Evolutionary conservation across 2,329 filamentous ascomycete genomes (phyloP).

Genomic region (Fusarium sp.): DNA sequence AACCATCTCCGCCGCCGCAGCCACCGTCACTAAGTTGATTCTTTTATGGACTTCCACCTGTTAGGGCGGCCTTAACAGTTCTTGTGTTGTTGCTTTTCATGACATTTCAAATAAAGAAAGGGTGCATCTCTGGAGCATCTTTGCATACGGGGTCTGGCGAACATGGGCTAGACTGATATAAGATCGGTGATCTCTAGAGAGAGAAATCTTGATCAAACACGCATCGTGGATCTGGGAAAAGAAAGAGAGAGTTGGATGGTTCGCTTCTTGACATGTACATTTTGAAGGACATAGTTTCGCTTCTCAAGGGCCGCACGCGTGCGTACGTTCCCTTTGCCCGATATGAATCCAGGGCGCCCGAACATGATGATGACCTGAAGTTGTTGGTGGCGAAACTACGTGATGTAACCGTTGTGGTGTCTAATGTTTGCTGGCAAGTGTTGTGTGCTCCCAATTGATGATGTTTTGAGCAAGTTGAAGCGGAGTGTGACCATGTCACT

Average conservation of each 20-base stretch:
- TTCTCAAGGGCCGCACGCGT: slow-evolving; percentile 28
- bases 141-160: slow-evolving; percentile 14
- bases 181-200: slow-evolving; percentile 24
- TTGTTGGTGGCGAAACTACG: background rate
- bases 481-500: background rate
- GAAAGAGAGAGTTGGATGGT: slow-evolving; percentile 38
- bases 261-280: slow-evolving; percentile 46
- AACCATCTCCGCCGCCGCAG: slow-evolving; percentile 42
- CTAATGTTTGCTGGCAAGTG: background rate
- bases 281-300: slow-evolving; percentile 43
- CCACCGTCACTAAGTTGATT: slow-evolving; percentile 42
- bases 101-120: slow-evolving; percentile 15
- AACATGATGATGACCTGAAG: background rate
- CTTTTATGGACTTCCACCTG: slow-evolving; percentile 10
- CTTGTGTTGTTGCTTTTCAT: slow-evolving; percentile 1
- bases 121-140: slow-evolving; percentile 24
- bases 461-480: background rate
- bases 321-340: slow-evolving; percentile 21
- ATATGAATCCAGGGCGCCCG: slow-evolving; percentile 33
- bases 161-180: slow-evolving; percentile 28
- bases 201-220: slow-evolving; percentile 22
- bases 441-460: background rate
- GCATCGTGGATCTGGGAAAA: slow-evolving; percentile 18
- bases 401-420: background rate
- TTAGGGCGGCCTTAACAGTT: slow-evolving; percentile 7